Evolutionary conservation across 1,139 yeast genomes (phyloP).

Genomic region (Protomyces gravidus): DNA sequence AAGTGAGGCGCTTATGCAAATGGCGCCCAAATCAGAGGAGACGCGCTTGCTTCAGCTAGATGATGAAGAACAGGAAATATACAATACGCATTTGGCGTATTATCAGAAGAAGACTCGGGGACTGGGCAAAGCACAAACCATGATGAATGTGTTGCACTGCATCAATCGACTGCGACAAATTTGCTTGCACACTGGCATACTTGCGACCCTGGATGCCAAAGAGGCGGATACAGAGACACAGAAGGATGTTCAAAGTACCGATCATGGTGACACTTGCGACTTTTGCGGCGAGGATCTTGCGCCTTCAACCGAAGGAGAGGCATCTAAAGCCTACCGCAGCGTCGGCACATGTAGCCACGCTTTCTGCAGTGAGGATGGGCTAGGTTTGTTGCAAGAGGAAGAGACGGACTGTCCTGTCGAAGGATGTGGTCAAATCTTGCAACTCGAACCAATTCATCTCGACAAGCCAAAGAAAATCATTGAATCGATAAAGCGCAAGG

Average conservation of each 20-base stretch:
- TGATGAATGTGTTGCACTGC: constrained; percentile 21
- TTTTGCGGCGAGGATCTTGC: constrained; percentile 1
- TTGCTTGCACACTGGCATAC: constrained; percentile 13
- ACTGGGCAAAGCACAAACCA: constrained; percentile 15
- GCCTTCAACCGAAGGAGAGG: neutral
- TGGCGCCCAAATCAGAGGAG: constrained; percentile 69
- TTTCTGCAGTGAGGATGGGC: constrained; percentile 23
- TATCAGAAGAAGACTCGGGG: constrained; percentile 23
- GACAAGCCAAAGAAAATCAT: neutral
- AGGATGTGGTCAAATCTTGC: constrained; percentile 1
- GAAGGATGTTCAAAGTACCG: neutral
- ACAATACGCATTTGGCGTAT: constrained; percentile 24
- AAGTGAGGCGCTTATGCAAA: constrained; percentile 59
- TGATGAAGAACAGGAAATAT: constrained; percentile 39
- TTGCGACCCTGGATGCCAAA: constrained; percentile 10
- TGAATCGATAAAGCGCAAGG: neutral
- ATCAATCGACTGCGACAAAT: constrained; percentile 26
- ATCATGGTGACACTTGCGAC: constrained; percentile 7
- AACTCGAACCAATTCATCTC: neutral
- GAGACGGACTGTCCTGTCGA: constrained; percentile 11
- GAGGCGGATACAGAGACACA: neutral
- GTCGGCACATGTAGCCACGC: neutral
- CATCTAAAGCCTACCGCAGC: neutral
- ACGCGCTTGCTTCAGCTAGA: constrained; percentile 65
- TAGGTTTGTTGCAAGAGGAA: neutral